Conservation (phyloP, 1,284 basidiomycete genomes). For the Psilocybe mexicana region DNA sequence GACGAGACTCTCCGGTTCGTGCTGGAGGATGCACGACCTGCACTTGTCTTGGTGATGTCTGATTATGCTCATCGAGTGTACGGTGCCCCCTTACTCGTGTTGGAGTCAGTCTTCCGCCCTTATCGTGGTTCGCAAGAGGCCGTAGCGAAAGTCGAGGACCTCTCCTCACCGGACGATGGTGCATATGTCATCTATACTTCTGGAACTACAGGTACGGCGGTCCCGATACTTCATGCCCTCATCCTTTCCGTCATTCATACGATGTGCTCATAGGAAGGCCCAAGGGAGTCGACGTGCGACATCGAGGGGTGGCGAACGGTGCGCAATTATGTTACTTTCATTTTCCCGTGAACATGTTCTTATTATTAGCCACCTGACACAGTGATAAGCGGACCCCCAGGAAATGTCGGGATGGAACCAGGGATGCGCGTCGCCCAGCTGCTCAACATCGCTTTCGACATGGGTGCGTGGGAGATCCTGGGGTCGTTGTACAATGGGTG, state of each 20-base stretch:
- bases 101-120: conserved; percentile 34
- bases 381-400: conserved; percentile 47
- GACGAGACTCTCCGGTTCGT: conserved; percentile 49
- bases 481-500: conserved; percentile 49
- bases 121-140: conserved; percentile 27
- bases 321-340: conserved; percentile 16
- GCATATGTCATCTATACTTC: conserved; percentile 57
- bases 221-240: neutral
- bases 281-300: conserved; percentile 50
- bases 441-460: conserved; percentile 52
- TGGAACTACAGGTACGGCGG: conserved; percentile 28
- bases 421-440: conserved; percentile 52
- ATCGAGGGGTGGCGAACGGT: conserved; percentile 50
- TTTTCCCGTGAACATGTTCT: conserved; percentile 5
- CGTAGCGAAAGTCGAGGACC: conserved; percentile 32
- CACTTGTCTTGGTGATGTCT: conserved; percentile 39
- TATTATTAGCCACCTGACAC: neutral
- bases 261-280: conserved; percentile 45
- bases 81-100: conserved; percentile 16
- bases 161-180: conserved; percentile 38
- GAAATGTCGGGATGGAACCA: conserved; percentile 48
- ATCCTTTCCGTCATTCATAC: neutral
- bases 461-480: conserved; percentile 55
- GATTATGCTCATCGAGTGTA: conserved; percentile 40
- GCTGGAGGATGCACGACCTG: conserved; percentile 39